Evolutionary conservation across 257 asterid species (phyloP).

Genomic region (Solanum sparsipilum): DNA sequence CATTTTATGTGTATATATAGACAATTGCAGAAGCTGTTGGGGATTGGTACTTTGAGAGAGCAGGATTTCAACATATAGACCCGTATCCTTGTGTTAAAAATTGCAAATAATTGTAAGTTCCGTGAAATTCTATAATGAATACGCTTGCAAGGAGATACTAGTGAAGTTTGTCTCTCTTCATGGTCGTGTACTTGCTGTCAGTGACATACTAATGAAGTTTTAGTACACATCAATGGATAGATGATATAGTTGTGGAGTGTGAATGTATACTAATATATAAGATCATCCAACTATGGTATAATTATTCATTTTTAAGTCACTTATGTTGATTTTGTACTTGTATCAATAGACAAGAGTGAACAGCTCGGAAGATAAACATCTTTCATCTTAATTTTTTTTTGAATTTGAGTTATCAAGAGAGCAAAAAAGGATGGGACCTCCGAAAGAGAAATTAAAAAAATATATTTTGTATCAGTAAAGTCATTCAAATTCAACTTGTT

Average conservation of each 20-base stretch:
- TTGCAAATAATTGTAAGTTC: neutral
- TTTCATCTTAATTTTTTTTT: neutral
- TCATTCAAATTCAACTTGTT: neutral
- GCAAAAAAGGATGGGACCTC: fast-evolving
- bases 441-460: no score
- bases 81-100: neutral
- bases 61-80: neutral
- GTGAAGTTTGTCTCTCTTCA: neutral
- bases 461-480: neutral
- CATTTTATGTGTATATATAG: neutral
- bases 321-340: neutral
- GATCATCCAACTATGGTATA: no score
- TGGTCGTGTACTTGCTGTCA: neutral
- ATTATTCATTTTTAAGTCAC: neutral
- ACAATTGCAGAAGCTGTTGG: neutral
- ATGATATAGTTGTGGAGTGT: neutral
- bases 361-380: neutral
- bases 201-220: neutral
- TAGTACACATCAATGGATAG: neutral
- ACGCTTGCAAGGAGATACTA: neutral
- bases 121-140: neutral
- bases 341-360: neutral
- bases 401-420: no score
- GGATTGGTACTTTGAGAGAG: neutral
- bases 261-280: neutral